Evolutionary conservation across 129 eudicot genomes (phyloP).

Genomic region (Flaveria sonorensis): DNA sequence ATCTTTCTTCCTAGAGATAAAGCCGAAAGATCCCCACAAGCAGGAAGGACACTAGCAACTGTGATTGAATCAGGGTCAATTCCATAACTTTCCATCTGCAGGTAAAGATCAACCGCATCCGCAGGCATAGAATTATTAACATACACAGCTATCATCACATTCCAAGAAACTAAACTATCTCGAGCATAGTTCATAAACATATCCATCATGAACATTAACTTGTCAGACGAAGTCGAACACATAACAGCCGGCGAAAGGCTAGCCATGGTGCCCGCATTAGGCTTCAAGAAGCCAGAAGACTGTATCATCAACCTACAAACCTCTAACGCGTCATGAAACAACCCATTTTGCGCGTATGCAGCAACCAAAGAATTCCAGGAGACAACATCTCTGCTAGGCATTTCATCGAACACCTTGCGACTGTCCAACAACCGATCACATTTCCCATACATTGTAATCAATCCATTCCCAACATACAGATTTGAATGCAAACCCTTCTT

Average conservation of each 20-base stretch:
- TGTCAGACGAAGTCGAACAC: slow-evolving; percentile 39
- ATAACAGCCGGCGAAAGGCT: slow-evolving; percentile 81
- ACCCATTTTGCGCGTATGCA: slow-evolving; percentile 65
- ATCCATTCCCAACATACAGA: slow-evolving; percentile 69
- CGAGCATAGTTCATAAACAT: slow-evolving; percentile 48
- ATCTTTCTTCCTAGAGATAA: slow-evolving; percentile 60
- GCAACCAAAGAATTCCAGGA: slow-evolving; percentile 86
- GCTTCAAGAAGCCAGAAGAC: slow-evolving; percentile 35
- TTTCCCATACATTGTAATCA: slow-evolving; percentile 81
- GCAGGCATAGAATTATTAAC: slow-evolving; percentile 71
- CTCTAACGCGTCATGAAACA: slow-evolving; percentile 65
- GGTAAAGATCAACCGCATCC: slow-evolving; percentile 68
- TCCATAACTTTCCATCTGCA: slow-evolving; percentile 53
- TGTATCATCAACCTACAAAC: slow-evolving; percentile 71
- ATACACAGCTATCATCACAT: slow-evolving; percentile 86
- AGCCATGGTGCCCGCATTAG: slow-evolving; percentile 85
- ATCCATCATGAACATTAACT: slow-evolving; percentile 56
- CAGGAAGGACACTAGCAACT: slow-evolving; percentile 81
- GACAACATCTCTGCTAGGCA: slow-evolving; percentile 62
- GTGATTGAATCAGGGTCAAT: slow-evolving; percentile 68
- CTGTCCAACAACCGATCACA: slow-evolving; percentile 52
- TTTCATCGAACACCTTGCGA: slow-evolving; percentile 62
- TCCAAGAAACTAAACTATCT: slow-evolving; percentile 75
- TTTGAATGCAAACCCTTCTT: slow-evolving; percentile 58
- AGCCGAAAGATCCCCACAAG: slow-evolving; percentile 93